Conservation (phyloP, 768 basidiomycete genomes). For the Boletus vermiculosoides region DNA sequence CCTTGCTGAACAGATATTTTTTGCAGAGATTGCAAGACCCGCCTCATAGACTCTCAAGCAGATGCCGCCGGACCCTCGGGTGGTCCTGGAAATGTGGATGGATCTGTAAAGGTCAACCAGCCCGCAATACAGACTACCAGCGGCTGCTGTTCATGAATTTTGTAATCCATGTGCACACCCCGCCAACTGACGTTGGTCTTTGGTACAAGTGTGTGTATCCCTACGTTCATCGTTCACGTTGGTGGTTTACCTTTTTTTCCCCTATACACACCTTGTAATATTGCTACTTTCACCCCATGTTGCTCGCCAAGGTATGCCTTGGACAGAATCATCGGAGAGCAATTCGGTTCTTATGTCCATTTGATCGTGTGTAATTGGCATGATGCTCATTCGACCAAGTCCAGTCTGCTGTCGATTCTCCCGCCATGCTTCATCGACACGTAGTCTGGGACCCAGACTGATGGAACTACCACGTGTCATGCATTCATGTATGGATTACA, state of each 20-base stretch:
- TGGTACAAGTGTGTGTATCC: constrained; percentile 1
- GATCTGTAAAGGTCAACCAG: constrained; percentile 67
- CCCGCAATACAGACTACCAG: constrained; percentile 44
- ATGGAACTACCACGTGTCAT: no score
- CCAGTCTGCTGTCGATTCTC: not conserved
- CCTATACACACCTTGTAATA: constrained; percentile 21
- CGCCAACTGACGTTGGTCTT: constrained; percentile 1
- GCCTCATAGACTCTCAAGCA: constrained; percentile 91
- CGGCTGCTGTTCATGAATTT: constrained; percentile 53
- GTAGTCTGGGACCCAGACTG: no score
- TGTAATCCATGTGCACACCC: constrained; percentile 5
- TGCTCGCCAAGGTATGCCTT: not conserved
- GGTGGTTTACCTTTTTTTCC: constrained; percentile 4
- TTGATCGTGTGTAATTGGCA: no score
- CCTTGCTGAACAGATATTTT: not conserved
- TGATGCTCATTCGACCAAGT: not conserved
- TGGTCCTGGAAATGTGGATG: constrained; percentile 43
- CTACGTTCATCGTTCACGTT: constrained; percentile 10
- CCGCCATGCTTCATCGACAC: not conserved
- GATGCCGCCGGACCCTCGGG: constrained; percentile 47
- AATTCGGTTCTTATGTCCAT: not conserved
- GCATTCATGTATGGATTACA: no score
- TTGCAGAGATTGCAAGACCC: constrained; percentile 91
- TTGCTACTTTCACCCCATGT: constrained; percentile 11
- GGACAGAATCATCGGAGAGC: not conserved